Percentiles rank a stretch among this genome's conserved stretches.
Evolutionary conservation across 257 asterid genomes (phyloP).

Genomic region (Solanum sejunctum): DNA sequence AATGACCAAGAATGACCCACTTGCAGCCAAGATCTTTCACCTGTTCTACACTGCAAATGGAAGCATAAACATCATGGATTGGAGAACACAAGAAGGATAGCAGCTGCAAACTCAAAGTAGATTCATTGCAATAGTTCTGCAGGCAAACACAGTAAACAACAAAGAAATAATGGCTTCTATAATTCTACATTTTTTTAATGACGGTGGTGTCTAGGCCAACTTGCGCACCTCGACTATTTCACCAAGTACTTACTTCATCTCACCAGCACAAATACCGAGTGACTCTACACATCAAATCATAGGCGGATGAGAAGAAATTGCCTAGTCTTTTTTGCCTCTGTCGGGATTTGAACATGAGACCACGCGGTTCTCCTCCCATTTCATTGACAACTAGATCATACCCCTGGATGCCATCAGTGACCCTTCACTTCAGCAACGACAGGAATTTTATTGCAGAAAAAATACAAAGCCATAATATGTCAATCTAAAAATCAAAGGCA

Average conservation of each 20-base stretch:
- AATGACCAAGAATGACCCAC: constrained; percentile 98
- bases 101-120: background rate
- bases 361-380: background rate
- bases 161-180: background rate
- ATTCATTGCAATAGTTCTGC: background rate
- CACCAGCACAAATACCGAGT: background rate
- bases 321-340: background rate
- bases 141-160: background rate
- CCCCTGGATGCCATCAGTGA: background rate
- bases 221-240: background rate
- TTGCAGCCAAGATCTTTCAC: constrained; percentile 85
- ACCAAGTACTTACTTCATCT: background rate
- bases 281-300: background rate
- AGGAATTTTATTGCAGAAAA: background rate
- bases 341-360: background rate
- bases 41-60: constrained; percentile 64
- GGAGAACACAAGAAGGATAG: background rate
- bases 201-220: background rate
- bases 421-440: background rate
- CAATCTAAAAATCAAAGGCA: background rate
- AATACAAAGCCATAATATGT: background rate
- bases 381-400: background rate
- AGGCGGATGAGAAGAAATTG: background rate
- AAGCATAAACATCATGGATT: background rate
- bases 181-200: background rate